These are phyloP conservation scores for Trichoderma brevicompactum DNA, from an alignment of 2,329 filamentous ascomycete species.

Conservation along the genomic window DNA sequence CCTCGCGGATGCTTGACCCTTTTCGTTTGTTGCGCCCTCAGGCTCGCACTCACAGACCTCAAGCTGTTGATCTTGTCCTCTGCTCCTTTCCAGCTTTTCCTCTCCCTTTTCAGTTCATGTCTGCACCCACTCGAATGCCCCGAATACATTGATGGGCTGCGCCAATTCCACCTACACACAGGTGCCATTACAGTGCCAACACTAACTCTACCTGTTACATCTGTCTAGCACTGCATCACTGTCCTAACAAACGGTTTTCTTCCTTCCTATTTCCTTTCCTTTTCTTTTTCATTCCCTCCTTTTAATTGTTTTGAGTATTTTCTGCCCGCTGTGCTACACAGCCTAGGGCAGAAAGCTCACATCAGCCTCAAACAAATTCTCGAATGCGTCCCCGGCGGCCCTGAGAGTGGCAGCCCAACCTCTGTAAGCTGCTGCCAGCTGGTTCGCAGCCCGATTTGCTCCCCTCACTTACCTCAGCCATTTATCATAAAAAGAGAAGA, in stretches of 20 bases:
- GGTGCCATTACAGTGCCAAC: not conserved
- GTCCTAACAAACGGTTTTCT: not conserved
- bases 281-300: not conserved
- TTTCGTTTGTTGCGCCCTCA: slow-evolving; percentile 11
- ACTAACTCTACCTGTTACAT: not conserved
- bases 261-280: not conserved
- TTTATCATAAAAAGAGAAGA: not conserved
- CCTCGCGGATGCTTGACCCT: not conserved
- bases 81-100: not conserved
- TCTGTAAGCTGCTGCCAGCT: slow-evolving; percentile 7
- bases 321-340: not conserved
- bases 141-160: not conserved
- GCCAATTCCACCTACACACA: not conserved
- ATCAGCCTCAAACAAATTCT: not conserved
- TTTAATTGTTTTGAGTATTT: not conserved
- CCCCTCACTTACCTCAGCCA: not conserved
- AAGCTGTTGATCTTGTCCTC: not conserved
- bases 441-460: slow-evolving; percentile 1
- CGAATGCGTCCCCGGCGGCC: not conserved
- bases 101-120: not conserved
- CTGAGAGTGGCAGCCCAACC: not conserved
- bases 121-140: not conserved
- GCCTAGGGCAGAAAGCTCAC: not conserved
- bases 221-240: not conserved
- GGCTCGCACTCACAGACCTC: not conserved